Conservation (phyloP, 164 flowering plant genomes). For the Stephania japonica region DNA sequence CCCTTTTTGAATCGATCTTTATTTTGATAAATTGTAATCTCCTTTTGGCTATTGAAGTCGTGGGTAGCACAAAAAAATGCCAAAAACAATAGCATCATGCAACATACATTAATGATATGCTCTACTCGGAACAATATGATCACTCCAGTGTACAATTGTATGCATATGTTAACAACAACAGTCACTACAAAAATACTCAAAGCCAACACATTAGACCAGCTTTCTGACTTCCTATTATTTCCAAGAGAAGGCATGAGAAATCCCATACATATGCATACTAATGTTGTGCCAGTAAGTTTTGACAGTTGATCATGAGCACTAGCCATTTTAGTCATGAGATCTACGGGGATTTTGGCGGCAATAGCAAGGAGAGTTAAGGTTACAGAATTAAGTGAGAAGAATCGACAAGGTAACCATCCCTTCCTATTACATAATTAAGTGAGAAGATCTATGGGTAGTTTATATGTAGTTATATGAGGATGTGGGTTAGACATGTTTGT, state of each 20-base stretch:
- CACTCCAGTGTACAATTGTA: not conserved
- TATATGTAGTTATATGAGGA: too few species aligned
- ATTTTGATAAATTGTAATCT: not conserved
- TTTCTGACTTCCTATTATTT: not conserved
- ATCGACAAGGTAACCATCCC: not conserved
- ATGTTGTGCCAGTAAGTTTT: not conserved
- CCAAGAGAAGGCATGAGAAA: not conserved
- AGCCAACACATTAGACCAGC: not conserved
- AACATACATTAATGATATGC: not conserved
- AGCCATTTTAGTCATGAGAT: not conserved
- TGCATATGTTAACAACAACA: not conserved
- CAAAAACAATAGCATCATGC: not conserved
- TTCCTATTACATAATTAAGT: not conserved
- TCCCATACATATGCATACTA: not conserved
- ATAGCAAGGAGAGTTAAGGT: not conserved
- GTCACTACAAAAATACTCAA: not conserved
- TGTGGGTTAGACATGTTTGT: too few species aligned
- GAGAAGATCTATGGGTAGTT: too few species aligned
- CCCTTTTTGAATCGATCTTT: not conserved
- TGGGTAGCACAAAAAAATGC: too few species aligned
- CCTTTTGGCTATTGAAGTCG: not conserved
- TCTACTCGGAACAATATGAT: not conserved
- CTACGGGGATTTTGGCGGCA: not conserved
- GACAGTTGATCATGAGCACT: not conserved
- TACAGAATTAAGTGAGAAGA: not conserved